Evolutionary conservation across 345 rosid species (phyloP), one percentile per base, ranked within the genome.

Genomic region (Euphorbia tirucalli): DNA sequence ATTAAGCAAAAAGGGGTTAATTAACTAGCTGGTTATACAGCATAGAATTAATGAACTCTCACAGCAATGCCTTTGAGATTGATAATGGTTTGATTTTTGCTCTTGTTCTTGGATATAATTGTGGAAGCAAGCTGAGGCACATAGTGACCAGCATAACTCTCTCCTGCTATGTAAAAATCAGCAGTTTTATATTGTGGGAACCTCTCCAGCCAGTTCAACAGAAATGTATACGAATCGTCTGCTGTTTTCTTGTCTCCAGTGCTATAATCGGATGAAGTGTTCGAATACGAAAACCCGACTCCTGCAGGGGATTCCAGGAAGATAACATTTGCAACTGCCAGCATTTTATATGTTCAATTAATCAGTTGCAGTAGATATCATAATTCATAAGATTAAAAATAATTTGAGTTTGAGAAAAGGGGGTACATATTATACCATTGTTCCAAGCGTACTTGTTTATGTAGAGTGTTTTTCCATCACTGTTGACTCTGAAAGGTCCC

Each of bases 51-150:
- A 13, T 37, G 27, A 56, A 78, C 89, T 73, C 57, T 74, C 57
- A 87, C 89, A 3, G 84, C 84, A 31, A 87, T 80, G 68, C 89
- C 91, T 79, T 77, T 80, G 61, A 87, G 84, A 70, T 85, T 85
- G 73, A 85, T 81, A 41, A 14, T 44, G 3, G 78, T 81, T 55
- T 63, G 66, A 41, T 70, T 78, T 2, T 74, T 22, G 37, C 61
- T 61, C 19, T 74, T 80, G 75, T 83, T 85, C 25, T 61, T 79
- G 0, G 57, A 28, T 22, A 81, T 77, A 35, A 85, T 81, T 13
- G 75, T 65, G 65, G 65, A 57, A 44, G 87, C 83, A 22, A 86
- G 85, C 66, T 86, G 87, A 56, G 87, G 89, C 3, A 75, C 83
- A 44, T 74, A 86, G 61, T 82, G 89, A 5, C 89, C 87, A 0